phyloP scores from a whole-genome alignment of 352 stramenopile genomes.

The Globisporangium okanoganense region DNA sequence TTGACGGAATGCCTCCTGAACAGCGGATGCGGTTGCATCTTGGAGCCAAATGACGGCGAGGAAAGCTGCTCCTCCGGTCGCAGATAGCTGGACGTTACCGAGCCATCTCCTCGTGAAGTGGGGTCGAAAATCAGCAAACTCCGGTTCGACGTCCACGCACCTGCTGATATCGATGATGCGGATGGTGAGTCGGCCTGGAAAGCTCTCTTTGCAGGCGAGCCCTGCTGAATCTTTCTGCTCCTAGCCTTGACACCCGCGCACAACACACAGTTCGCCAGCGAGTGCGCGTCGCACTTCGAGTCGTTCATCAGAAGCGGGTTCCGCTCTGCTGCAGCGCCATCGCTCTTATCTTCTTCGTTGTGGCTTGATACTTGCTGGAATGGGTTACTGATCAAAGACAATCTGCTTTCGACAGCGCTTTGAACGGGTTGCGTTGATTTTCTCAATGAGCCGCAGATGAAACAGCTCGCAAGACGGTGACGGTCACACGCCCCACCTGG shows the following conservation, averaged over 20 bases:
- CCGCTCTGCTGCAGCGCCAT: background rate
- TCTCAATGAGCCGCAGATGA: conserved; percentile 44
- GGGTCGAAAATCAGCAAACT: background rate
- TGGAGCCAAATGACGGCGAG: background rate
- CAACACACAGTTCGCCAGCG: conserved; percentile 68
- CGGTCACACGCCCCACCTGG: conserved; percentile 31
- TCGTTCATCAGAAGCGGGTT: conserved; percentile 9
- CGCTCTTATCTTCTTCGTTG: background rate
- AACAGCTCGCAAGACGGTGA: conserved; percentile 54
- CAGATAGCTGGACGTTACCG: background rate
- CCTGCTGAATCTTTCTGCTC: conserved; percentile 9
- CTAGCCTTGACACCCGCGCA: conserved; percentile 39
- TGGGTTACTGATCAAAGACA: background rate
- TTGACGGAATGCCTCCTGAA: conserved; percentile 9
- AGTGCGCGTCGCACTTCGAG: conserved; percentile 47
- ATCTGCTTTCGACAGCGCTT: background rate
- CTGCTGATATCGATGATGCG: background rate
- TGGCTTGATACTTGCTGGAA: background rate
- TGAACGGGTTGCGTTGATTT: background rate
- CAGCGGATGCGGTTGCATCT: background rate
- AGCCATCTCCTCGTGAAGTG: background rate
- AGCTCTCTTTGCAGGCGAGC: background rate
- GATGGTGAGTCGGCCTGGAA: background rate
- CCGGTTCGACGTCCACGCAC: conserved; percentile 2
- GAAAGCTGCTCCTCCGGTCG: background rate